A percentile compares a stretch with the other conserved stretches of the same genome.
Evolutionary conservation across 495 filamentous ascomycete genomes (phyloP).

Genomic region (Penicillium pulvis): DNA sequence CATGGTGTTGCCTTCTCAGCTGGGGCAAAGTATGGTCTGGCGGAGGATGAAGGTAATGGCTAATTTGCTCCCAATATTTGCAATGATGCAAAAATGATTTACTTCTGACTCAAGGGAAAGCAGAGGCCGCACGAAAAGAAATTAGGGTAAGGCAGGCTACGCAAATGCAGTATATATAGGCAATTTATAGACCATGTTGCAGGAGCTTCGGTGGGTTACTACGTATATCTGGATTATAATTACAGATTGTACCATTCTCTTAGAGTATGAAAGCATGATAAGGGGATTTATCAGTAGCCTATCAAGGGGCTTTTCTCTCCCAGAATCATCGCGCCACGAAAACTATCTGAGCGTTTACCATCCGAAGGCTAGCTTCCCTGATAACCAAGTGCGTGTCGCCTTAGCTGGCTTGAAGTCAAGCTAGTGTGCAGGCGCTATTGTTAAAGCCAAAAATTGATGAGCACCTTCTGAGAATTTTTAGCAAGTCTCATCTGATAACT

Average conservation of each 20-base stretch:
- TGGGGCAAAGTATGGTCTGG: neutral
- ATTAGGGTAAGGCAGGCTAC: neutral
- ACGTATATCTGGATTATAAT: neutral
- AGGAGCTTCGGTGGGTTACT: neutral
- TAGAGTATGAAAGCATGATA: too few species aligned
- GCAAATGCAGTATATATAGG: neutral
- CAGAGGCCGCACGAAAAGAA: neutral
- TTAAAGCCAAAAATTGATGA: neutral
- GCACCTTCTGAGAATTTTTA: neutral
- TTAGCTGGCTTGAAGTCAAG: neutral
- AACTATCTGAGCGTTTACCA: neutral
- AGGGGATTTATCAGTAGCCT: neutral
- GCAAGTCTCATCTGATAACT: neutral
- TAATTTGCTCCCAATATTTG: neutral
- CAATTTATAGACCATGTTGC: constrained; percentile 1
- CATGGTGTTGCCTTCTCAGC: neutral
- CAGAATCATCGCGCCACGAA: neutral
- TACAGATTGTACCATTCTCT: neutral
- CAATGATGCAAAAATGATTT: neutral
- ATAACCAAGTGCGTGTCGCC: neutral
- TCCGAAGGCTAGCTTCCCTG: neutral
- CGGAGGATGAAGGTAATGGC: neutral
- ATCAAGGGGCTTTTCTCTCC: neutral
- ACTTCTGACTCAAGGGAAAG: neutral
- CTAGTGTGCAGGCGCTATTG: neutral